Conservation (phyloP, 2,329 filamentous ascomycete species). For the Chalaropsis thielavioides region DNA sequence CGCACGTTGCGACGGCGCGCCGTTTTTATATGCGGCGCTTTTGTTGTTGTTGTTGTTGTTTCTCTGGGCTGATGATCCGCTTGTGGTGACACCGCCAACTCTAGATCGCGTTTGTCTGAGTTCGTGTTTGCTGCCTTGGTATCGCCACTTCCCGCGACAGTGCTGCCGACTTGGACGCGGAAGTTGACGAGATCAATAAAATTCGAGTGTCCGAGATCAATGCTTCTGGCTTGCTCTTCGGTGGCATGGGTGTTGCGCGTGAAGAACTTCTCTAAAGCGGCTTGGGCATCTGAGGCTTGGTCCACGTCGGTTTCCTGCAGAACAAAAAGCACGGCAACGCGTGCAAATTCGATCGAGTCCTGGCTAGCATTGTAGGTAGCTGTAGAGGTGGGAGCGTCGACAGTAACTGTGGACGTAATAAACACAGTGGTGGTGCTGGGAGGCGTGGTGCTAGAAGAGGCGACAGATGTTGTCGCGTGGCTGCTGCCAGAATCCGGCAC, state of each 20-base stretch:
- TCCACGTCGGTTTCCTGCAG: conserved; percentile 40
- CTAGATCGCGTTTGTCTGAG: neutral
- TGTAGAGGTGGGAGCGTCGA: conserved; percentile 10
- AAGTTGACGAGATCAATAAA: conserved; percentile 38
- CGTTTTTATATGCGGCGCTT: too few relatives aligned
- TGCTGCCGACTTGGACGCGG: conserved; percentile 14
- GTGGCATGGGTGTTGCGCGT: conserved; percentile 25
- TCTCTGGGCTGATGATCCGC: too few relatives aligned
- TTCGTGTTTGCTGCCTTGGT: neutral
- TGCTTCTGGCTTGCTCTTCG: conserved; percentile 27
- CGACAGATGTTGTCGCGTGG: conserved; percentile 9
- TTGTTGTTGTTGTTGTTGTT: too few relatives aligned
- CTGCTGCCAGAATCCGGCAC: neutral
- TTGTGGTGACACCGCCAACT: too few relatives aligned
- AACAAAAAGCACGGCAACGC: conserved; percentile 47
- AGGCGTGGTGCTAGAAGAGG: conserved; percentile 7
- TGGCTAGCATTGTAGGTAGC: conserved; percentile 36
- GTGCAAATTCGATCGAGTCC: conserved; percentile 47
- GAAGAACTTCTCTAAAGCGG: conserved; percentile 41
- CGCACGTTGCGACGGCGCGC: too few relatives aligned
- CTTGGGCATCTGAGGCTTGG: conserved; percentile 40
- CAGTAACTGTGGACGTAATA: conserved; percentile 12
- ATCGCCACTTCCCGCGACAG: neutral
- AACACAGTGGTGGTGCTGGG: conserved; percentile 12
- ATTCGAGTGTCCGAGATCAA: conserved; percentile 32